Evolutionary conservation across 345 rosid species (phyloP).

Genomic region (Arabidopsis suecica): DNA sequence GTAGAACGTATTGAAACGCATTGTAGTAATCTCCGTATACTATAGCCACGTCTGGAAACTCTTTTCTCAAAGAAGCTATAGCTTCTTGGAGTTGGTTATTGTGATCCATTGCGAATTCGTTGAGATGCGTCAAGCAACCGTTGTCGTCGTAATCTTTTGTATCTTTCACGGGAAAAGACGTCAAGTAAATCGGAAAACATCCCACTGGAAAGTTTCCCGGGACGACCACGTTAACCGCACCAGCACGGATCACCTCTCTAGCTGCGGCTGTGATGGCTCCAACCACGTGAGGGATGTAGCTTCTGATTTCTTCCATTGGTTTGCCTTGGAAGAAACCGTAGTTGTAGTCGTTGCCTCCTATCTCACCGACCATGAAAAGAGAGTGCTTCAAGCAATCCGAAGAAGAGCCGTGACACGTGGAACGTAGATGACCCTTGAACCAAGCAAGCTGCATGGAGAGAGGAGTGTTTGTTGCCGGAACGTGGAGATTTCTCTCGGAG

Average conservation of each 20-base stretch:
- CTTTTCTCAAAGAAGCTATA: slow-evolving; percentile 21
- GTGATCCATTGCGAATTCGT: slow-evolving; percentile 34
- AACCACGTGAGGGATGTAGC: slow-evolving; percentile 47
- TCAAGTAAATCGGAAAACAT: slow-evolving; percentile 41
- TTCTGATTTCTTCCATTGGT: slow-evolving; percentile 33
- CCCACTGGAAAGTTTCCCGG: slow-evolving; percentile 38
- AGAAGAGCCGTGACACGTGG: slow-evolving; percentile 25
- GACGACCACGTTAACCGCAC: slow-evolving; percentile 35
- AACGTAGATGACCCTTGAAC: slow-evolving; percentile 42
- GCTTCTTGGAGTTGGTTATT: slow-evolving; percentile 36
- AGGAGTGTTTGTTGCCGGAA: slow-evolving; percentile 44
- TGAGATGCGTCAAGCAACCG: slow-evolving; percentile 32
- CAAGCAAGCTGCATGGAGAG: slow-evolving; percentile 43
- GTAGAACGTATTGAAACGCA: slow-evolving; percentile 29
- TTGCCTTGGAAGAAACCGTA: slow-evolving; percentile 43
- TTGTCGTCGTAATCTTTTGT: slow-evolving; percentile 39
- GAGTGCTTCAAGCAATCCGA: slow-evolving; percentile 32
- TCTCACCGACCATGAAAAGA: slow-evolving; percentile 48
- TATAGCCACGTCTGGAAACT: slow-evolving; percentile 28
- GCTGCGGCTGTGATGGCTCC: slow-evolving; percentile 43
- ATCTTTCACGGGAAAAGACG: slow-evolving; percentile 31
- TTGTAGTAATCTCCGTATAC: slow-evolving; percentile 37
- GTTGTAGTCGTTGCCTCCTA: slow-evolving; percentile 51
- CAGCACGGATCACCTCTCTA: slow-evolving; percentile 36
- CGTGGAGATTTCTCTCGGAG: slow-evolving; percentile 21